Evolutionary conservation across 306 rosid genomes (phyloP).

Genomic region (Cicer bijugum): DNA sequence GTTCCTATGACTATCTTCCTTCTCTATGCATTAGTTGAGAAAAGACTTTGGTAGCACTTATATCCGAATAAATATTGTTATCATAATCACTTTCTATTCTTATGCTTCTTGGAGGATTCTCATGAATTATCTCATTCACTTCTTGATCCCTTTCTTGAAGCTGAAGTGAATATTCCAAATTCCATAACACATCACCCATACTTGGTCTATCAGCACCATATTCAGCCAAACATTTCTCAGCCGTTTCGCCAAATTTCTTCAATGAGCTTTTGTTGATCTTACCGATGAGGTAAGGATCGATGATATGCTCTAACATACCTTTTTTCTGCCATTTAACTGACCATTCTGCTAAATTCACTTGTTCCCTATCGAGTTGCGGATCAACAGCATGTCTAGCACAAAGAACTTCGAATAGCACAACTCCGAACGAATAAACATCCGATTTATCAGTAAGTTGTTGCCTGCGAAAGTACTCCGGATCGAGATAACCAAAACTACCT

Average conservation of each 20-base stretch:
- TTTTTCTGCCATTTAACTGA: constrained; percentile 78
- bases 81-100: constrained; percentile 51
- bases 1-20: constrained; percentile 64
- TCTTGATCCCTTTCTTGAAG: constrained; percentile 65
- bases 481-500: constrained; percentile 90
- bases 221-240: constrained; percentile 90
- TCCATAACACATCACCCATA: constrained; percentile 92
- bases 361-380: constrained; percentile 77
- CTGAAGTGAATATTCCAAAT: constrained; percentile 82
- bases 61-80: constrained; percentile 48
- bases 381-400: constrained; percentile 90
- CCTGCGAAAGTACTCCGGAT: constrained; percentile 86
- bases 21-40: constrained; percentile 78
- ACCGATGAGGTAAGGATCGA: constrained; percentile 73
- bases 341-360: constrained; percentile 90
- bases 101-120: constrained; percentile 43
- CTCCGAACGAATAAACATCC: constrained; percentile 90
- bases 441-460: constrained; percentile 94
- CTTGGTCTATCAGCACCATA: constrained; percentile 87
- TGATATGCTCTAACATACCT: constrained; percentile 66
- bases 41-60: constrained; percentile 64
- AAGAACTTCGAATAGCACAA: constrained; percentile 86
- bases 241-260: constrained; percentile 83
- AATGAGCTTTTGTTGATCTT: constrained; percentile 69
- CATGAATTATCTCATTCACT: constrained; percentile 41